phyloP scores from a whole-genome alignment of 1,284 basidiomycete genomes.

The Sanghuangporus sanghuang region DNA sequence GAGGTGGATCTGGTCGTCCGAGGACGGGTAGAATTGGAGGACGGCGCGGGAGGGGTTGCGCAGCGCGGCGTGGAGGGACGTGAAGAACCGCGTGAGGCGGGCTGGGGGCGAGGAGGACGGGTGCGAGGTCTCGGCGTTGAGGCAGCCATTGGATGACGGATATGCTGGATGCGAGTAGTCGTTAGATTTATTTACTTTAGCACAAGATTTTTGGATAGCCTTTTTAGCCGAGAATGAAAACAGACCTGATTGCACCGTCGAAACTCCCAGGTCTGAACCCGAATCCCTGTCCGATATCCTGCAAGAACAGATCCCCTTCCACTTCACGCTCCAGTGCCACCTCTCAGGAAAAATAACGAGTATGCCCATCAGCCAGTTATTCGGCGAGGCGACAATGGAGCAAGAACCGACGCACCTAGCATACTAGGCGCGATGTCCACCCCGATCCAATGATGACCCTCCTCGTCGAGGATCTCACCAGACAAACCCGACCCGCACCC shows the following conservation, averaged over 20 bases:
- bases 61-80: constrained; percentile 89
- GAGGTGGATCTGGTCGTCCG: constrained; percentile 92
- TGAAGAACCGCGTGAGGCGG: constrained; percentile 92
- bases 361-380: constrained; percentile 70
- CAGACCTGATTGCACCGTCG: constrained; percentile 94
- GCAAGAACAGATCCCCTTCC: constrained; percentile 88
- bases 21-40: constrained; percentile 94
- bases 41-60: constrained; percentile 91
- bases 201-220: too few relatives aligned
- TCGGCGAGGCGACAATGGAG: constrained; percentile 27
- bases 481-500: constrained; percentile 98
- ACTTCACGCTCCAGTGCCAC: constrained; percentile 91
- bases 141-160: constrained; percentile 98
- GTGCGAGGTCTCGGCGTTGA: constrained; percentile 93
- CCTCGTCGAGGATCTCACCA: constrained; percentile 93
- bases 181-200: background rate
- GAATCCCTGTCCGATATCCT: constrained; percentile 91
- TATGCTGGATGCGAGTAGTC: constrained; percentile 50
- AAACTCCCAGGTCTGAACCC: constrained; percentile 96
- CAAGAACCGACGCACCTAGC: constrained; percentile 58
- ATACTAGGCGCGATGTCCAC: constrained; percentile 96
- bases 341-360: constrained; percentile 47
- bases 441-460: constrained; percentile 93
- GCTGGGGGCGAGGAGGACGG: constrained; percentile 90
- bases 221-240: too few relatives aligned